Conservation (phyloP, 2,329 filamentous ascomycete species). For the Zasmidium citrigriseum region DNA sequence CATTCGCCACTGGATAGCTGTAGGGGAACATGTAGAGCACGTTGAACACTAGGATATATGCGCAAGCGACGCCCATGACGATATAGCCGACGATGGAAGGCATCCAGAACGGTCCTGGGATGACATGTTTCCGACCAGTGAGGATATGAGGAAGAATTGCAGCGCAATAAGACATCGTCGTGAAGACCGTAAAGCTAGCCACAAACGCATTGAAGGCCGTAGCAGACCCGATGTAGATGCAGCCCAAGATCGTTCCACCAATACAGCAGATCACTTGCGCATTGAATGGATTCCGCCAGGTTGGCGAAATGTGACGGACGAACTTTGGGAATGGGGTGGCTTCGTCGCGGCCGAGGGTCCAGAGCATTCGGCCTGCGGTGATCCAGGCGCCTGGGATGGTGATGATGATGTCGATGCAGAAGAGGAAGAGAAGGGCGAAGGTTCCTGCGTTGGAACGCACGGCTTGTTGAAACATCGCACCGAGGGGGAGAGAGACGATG, state of each 20-base stretch:
- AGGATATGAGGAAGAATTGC: constrained; percentile 58
- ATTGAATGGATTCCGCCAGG: constrained; percentile 55
- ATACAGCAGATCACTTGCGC: constrained; percentile 55
- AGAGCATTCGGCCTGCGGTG: constrained; percentile 63
- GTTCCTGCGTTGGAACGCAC: constrained; percentile 43
- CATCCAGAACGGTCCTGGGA: constrained; percentile 62
- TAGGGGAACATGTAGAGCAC: constrained; percentile 65
- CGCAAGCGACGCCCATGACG: constrained; percentile 54
- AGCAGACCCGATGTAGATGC: constrained; percentile 65
- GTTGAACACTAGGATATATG: constrained; percentile 62
- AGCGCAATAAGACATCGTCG: constrained; percentile 60
- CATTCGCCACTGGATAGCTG: constrained; percentile 46
- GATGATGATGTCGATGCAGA: constrained; percentile 51
- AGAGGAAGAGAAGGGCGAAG: constrained; percentile 50
- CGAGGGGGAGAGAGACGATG: constrained; percentile 55
- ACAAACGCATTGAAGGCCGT: constrained; percentile 70
- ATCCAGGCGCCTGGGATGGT: constrained; percentile 60
- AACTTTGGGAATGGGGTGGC: constrained; percentile 56
- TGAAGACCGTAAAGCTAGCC: constrained; percentile 57
- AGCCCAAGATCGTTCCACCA: constrained; percentile 59
- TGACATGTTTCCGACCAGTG: constrained; percentile 43
- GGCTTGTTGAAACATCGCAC: constrained; percentile 63
- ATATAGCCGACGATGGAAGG: constrained; percentile 49
- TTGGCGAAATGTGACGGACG: constrained; percentile 50
- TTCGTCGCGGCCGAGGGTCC: constrained; percentile 60